Percentiles rank a stretch among this genome's conserved stretches.
Evolutionary conservation across 345 rosid species (phyloP).

Genomic region (Gossypium mustelinum): DNA sequence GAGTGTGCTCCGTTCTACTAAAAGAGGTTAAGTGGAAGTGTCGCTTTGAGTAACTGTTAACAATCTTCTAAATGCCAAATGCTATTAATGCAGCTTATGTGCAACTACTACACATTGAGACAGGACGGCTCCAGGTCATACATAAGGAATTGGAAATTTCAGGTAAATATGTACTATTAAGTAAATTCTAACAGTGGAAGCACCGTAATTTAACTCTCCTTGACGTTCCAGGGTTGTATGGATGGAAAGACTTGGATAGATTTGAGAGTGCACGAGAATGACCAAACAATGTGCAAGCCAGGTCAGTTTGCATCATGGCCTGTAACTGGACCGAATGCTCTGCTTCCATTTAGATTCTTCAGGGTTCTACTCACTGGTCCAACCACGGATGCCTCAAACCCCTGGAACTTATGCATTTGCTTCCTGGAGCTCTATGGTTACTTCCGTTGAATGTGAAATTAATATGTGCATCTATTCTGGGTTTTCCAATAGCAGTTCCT

Average conservation of each 20-base stretch:
- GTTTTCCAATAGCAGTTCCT: neutral
- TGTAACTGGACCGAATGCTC: constrained; percentile 56
- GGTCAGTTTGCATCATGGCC: constrained; percentile 93
- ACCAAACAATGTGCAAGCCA: constrained; percentile 68
- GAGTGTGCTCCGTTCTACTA: neutral
- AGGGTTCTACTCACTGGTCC: constrained; percentile 66
- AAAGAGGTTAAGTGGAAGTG: no score
- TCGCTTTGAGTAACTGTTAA: neutral
- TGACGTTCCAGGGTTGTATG: constrained; percentile 58
- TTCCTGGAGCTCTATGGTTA: constrained; percentile 87
- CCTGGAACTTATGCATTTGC: constrained; percentile 85
- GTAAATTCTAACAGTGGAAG: neutral
- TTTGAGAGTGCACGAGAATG: constrained; percentile 70
- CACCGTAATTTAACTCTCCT: neutral
- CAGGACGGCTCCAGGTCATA: constrained; percentile 87
- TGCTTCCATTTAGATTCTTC: constrained; percentile 77
- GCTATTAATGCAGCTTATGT: constrained; percentile 71
- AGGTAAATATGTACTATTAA: constrained; percentile 42
- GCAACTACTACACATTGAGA: constrained; percentile 87
- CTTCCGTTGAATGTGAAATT: constrained; percentile 36
- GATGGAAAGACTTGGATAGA: constrained; percentile 75
- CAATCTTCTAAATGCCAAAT: neutral
- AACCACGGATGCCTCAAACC: constrained; percentile 61
- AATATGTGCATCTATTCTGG: neutral
- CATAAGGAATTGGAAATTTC: constrained; percentile 75